Conservation (phyloP, 1,139 yeast genomes). For the Geotrichum restrictum region DNA sequence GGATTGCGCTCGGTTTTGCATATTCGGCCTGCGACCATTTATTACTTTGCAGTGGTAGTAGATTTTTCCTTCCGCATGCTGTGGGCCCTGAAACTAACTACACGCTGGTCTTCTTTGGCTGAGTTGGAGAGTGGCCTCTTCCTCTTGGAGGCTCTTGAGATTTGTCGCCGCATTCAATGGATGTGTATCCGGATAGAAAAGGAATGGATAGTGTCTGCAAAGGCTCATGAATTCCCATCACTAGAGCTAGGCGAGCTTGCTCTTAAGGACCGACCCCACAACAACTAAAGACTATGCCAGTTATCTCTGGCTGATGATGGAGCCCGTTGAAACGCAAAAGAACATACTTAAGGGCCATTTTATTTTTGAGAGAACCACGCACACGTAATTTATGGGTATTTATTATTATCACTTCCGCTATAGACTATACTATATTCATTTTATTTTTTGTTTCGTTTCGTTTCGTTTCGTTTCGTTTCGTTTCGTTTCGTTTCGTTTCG, state of each 20-base stretch:
- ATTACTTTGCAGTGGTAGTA: constrained; percentile 51
- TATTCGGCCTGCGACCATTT: constrained; percentile 36
- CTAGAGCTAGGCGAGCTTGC: constrained; percentile 1
- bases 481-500: constrained; percentile 4
- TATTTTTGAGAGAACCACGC: background rate
- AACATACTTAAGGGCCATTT: background rate
- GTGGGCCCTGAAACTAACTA: constrained; percentile 59
- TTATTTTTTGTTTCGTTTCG: constrained; percentile 1
- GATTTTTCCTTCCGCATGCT: constrained; percentile 68
- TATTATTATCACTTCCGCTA: no score
- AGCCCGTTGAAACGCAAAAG: no score
- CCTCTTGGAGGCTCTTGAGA: constrained; percentile 64
- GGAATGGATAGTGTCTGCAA: constrained; percentile 46
- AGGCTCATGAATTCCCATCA: background rate
- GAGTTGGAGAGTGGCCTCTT: constrained; percentile 60
- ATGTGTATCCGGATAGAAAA: constrained; percentile 76
- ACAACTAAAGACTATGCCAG: background rate
- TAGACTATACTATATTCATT: background rate
- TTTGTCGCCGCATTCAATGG: constrained; percentile 86
- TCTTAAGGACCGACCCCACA: background rate
- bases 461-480: constrained; percentile 12
- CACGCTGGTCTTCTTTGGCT: constrained; percentile 34
- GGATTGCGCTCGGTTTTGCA: constrained; percentile 21
- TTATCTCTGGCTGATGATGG: no score
- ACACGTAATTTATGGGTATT: background rate